Percentiles rank a stretch among this genome's conserved stretches.
These are phyloP conservation scores for Corylus americana DNA, from an alignment of 306 rosid species.

Conservation along the genomic window DNA sequence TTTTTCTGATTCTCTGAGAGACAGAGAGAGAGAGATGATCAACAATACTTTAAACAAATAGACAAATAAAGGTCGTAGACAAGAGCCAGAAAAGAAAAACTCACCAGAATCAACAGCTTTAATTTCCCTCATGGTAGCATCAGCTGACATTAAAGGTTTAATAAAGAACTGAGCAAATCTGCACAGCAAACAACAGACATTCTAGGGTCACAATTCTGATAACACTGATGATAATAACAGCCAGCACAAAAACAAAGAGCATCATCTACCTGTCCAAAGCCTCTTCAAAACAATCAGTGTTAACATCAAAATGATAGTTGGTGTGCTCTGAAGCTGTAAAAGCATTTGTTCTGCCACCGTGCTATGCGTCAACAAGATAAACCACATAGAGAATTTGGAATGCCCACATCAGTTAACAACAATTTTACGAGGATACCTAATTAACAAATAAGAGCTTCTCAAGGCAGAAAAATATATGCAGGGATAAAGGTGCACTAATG, in stretches of 20 bases:
- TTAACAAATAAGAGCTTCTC: not conserved
- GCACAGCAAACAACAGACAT: constrained; percentile 28
- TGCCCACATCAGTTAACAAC: constrained; percentile 16
- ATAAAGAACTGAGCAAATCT: constrained; percentile 96
- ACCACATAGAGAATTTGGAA: constrained; percentile 4
- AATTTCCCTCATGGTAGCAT: constrained; percentile 94
- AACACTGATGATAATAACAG: not conserved
- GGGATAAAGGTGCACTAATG: not conserved
- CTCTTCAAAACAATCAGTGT: constrained; percentile 82
- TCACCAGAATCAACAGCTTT: constrained; percentile 99
- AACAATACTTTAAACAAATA: not conserved
- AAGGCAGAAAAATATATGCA: not conserved
- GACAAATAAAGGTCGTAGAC: constrained; percentile 12
- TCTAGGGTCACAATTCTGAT: constrained; percentile 18
- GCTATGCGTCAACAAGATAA: constrained; percentile 46
- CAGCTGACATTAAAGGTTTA: constrained; percentile 91
- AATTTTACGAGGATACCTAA: not conserved
- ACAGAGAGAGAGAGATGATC: not conserved
- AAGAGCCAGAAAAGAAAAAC: constrained; percentile 21
- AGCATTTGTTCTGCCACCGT: constrained; percentile 90
- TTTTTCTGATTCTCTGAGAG: constrained; percentile 86
- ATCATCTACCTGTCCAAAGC: constrained; percentile 82
- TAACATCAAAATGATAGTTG: constrained; percentile 80
- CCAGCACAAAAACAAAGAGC: constrained; percentile 18
- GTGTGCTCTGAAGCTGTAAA: constrained; percentile 70